A percentile compares a stretch with the other conserved stretches of the same genome.
Conservation (phyloP, 352 stramenopile species). For the Pythium coloratum region DNA sequence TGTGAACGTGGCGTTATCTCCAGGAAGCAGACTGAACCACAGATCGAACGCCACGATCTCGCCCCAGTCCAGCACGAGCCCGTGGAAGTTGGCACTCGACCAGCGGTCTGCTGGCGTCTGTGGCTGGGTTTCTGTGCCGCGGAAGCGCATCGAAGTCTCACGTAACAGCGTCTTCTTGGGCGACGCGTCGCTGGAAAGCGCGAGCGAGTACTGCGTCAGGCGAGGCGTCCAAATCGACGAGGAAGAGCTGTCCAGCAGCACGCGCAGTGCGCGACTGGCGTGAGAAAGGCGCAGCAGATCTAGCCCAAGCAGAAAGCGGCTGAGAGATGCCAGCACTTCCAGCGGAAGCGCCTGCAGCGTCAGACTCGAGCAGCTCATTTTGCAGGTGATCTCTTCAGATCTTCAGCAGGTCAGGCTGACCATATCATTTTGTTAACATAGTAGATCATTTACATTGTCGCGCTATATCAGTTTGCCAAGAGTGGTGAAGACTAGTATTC, state of each 20-base stretch:
- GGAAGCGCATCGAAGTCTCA: constrained; percentile 7
- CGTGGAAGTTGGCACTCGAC: constrained; percentile 3
- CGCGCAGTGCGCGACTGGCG: constrained; percentile 9
- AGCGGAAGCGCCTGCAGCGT: constrained; percentile 10
- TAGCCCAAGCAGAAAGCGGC: constrained; percentile 22
- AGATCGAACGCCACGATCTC: constrained; percentile 38
- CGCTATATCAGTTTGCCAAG: too few species aligned
- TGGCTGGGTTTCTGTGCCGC: not conserved
- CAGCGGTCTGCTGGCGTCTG: constrained; percentile 4
- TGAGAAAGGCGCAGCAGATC: constrained; percentile 31
- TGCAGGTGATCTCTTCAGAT: not conserved
- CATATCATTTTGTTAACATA: not conserved
- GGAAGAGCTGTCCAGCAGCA: not conserved
- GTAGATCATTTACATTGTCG: not conserved
- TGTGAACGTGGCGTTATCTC: constrained; percentile 5
- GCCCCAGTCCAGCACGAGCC: constrained; percentile 11
- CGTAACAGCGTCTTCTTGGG: constrained; percentile 2
- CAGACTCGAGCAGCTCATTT: not conserved
- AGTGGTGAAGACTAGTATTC: too few species aligned
- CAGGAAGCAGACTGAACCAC: constrained; percentile 41
- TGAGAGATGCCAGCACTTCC: constrained; percentile 20
- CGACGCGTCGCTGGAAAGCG: not conserved
- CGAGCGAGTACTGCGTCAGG: not conserved
- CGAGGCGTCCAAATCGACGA: not conserved
- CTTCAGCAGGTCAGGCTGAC: too few species aligned